Base-by-base conservation (phyloP, 495 filamentous ascomycete genomes). In the Ascodesmis nigricans region DNA sequence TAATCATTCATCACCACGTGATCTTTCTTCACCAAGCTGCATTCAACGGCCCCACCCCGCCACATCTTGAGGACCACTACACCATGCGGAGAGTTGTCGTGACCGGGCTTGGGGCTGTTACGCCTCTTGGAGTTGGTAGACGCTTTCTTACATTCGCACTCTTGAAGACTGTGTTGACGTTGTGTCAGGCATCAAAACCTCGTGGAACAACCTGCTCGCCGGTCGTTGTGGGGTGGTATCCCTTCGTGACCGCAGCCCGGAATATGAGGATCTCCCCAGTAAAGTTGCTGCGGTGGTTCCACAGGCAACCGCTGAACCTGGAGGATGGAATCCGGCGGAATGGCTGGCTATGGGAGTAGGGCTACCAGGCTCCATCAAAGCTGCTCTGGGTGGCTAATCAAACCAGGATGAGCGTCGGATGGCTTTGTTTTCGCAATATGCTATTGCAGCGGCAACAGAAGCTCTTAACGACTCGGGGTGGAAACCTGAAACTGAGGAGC, bases 351-450 rank as follows among this genome's bases (percentile, higher is more conserved):
- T 58, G 35, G 54, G 69, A 34, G 77, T 64, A 47, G 31, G 47
- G 25, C 29, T 30, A 21, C 2, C 18, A 30, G 33, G 16, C 28
- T 26, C 4, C 9, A 11, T 36, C 29, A 38, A 6, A 15, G 25
- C 26, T 29, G 9, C 17, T 18, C 11, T 7, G 2, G 10, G 3
- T 16, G 1, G 8, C 16, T 13, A 13, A 31, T 16, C 6, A 9
- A 31, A 15, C 23, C 8, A 48, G 45, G 47, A 91, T 31, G 68
- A 75, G 56, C 70, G 81, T 3, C 71, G 73, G 45, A 91, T 91
- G 78, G 82, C 87, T n/a, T 59, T 55, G 10, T 97, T 92, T 55
- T 66, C 81, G 16, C 82, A 91, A 53, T 93, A 90, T 60, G 83
- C 81, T 9, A 65, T 87, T 53, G 82, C 74, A 27, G 80, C 84